Evolutionary conservation across 371 early-diverging fungal species (phyloP), one percentile per base, ranked within the genome.

Genomic region (Saksenaea vasiformis): DNA sequence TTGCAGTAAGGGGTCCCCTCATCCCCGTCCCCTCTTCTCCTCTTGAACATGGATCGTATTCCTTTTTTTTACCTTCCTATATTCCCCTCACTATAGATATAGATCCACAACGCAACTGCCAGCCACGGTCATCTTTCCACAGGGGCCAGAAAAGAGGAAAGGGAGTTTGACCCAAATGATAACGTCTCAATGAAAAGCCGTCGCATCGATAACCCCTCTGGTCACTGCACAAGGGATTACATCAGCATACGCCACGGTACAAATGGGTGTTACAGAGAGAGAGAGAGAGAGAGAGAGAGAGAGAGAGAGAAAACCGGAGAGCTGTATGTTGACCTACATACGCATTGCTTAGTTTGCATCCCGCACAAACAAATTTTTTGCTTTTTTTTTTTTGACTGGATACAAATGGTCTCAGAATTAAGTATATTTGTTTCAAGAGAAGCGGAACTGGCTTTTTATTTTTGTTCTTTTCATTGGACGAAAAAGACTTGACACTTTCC

Each of bases 221-320:
- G 51, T 22, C 51, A 19, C 22, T 47, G 51, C 51, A 22, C 51
- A 19, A 47, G 51, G 51, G 51, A 47, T 47, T 22, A 17, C 24
- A 47, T 47, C 51, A 22, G 26, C 22, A 11, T 47, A 47, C 51
- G 27, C 22, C 51, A 47, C 24, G 22, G 22, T 22, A 2, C 36
- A 56, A 53, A 58, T 35, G 14, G 7, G 28, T 34, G 24, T 39
- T 26, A 41, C 10, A 61, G 35, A 22, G 39, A 43, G 0, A 36
- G 13, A 60, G 28, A 65, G 34, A 61, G 31, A 34, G 24, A 51
- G 26, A 54, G 47, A 66, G 41, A 57, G 54, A 28, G 62, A 38
- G 27, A 53, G 62, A 56, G 43, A 47, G 53, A n/a, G 39, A 35
- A 56, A 64, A 53, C 43, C 63, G 54, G 47, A 39, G 26, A 31